Base-by-base conservation (phyloP, 169 alveolate genomes). In the Babesia bovis region DNA sequence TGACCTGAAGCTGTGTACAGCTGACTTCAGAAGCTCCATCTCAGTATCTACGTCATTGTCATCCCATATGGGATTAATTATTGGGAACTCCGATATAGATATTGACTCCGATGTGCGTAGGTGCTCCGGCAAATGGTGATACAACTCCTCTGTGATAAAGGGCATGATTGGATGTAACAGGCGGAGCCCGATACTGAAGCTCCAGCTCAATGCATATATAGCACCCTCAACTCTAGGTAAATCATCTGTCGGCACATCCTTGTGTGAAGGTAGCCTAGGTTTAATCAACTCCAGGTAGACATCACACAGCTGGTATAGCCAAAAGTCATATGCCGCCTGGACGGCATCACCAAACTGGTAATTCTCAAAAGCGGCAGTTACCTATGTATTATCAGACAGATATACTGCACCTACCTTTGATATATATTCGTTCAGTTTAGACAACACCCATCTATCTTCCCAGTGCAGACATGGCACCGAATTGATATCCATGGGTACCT, bases 81-180 rank as follows among this genome's bases (percentile, higher is more conserved):
- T 49, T 28, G 90, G 92, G 84, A 61, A 92, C 36, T 56, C 59
- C n/a, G 90, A 73, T 41, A 79, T 51, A 51, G 83, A 57, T 33
- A 82, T 87, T 44, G 94, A 88, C 28, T 60, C 87, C 56, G 56
- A 60, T 33, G 75, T 60, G 41, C 82, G 55, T 17, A 63, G 50
- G 25, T 73, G 67, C 25, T 69, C 89, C 15, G 98, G 97, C 28
- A 96, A 83, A 71, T 95, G 93, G 57, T 96, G 98, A 82, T 92
- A 97, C 53, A 97, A 93, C 74, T 97, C 99, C 91, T 98, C 99
- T 2, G 99, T 95, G 56, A 98, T 85, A 82, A 92, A 98, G 21
- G 99, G 99, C 92, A 96, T 92, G 79, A 97, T 90, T 23, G 99
- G 99, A 83, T 98, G 99, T 19, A 98, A 83, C 42, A 97, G 93